Conservation (phyloP, 805 yeast species). For the Brettanomyces nanus region DNA sequence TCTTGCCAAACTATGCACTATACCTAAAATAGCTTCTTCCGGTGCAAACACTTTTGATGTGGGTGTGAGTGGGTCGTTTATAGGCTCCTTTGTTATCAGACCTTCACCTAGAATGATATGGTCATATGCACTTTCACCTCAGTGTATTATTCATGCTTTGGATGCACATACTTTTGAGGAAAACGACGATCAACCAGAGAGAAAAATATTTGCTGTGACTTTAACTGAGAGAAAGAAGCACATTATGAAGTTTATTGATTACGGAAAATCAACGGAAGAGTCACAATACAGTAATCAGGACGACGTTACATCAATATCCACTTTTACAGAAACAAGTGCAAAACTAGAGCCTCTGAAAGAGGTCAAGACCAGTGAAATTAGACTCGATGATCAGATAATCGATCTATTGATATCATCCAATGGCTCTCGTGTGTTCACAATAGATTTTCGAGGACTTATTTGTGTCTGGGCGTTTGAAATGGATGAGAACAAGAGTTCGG, state of each 20-base stretch:
- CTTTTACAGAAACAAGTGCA: slow-evolving; percentile 23
- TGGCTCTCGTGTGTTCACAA: slow-evolving; percentile 23
- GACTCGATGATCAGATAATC: slow-evolving; percentile 17
- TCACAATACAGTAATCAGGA: slow-evolving; percentile 24
- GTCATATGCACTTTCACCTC: slow-evolving; percentile 47
- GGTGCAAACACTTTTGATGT: slow-evolving; percentile 34
- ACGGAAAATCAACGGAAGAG: slow-evolving; percentile 15
- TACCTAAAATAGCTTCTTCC: slow-evolving; percentile 19
- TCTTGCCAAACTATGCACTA: slow-evolving; percentile 16
- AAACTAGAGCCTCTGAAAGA: slow-evolving; percentile 27
- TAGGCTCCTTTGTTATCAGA: slow-evolving; percentile 41
- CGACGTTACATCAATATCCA: slow-evolving; percentile 19
- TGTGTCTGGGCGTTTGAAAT: slow-evolving; percentile 15
- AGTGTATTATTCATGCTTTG: slow-evolving; percentile 34
- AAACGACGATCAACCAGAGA: slow-evolving; percentile 11
- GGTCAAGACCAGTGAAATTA: slow-evolving; percentile 24
- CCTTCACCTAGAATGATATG: slow-evolving; percentile 53
- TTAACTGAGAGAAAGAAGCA: slow-evolving; percentile 28
- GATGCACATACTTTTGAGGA: slow-evolving; percentile 24
- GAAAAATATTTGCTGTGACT: slow-evolving; percentile 25
- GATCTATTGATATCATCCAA: slow-evolving; percentile 22
- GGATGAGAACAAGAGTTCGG: too few relatives aligned
- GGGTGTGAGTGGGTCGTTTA: slow-evolving; percentile 46
- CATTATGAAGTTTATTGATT: slow-evolving; percentile 19
- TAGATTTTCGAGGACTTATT: slow-evolving; percentile 26